These are phyloP conservation scores for Linum usitatissimum DNA, from an alignment of 345 rosid genomes.

Conservation along the genomic window DNA sequence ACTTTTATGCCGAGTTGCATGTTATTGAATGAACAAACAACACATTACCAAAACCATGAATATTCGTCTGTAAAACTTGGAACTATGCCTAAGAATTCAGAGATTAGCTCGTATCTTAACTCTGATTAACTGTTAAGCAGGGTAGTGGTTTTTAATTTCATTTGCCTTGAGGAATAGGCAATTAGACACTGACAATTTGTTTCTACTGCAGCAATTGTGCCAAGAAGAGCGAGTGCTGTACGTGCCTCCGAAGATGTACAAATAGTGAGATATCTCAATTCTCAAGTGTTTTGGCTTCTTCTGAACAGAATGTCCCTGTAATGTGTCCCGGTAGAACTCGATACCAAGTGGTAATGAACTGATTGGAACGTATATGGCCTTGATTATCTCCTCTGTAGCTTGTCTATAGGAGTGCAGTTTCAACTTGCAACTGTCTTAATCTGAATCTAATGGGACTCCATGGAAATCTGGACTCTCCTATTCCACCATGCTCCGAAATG, in stretches of 20 bases:
- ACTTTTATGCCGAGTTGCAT: too few species aligned
- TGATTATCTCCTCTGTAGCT: too few species aligned
- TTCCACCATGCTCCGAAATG: too few species aligned
- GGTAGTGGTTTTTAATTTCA: neutral
- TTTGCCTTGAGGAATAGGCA: neutral
- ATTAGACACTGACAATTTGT: neutral
- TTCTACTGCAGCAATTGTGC: conserved; percentile 46
- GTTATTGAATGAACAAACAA: too few species aligned
- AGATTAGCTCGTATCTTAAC: neutral
- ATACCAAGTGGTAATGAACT: too few species aligned
- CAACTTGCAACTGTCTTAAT: too few species aligned
- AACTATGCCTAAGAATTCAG: neutral
- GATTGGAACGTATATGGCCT: too few species aligned
- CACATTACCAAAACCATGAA: neutral
- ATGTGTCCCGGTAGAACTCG: too few species aligned
- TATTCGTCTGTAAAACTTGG: neutral
- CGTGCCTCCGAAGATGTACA: conserved; percentile 52
- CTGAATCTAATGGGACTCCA: too few species aligned
- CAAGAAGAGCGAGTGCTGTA: conserved; percentile 77
- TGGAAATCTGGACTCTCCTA: too few species aligned
- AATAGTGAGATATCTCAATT: conserved; percentile 14
- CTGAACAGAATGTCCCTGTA: too few species aligned
- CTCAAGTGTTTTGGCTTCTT: conserved; percentile 10
- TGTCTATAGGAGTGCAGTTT: too few species aligned
- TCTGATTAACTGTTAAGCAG: neutral